Evolutionary conservation across 139 green algal species (phyloP).

Genomic region (Dunaliella primolecta): DNA sequence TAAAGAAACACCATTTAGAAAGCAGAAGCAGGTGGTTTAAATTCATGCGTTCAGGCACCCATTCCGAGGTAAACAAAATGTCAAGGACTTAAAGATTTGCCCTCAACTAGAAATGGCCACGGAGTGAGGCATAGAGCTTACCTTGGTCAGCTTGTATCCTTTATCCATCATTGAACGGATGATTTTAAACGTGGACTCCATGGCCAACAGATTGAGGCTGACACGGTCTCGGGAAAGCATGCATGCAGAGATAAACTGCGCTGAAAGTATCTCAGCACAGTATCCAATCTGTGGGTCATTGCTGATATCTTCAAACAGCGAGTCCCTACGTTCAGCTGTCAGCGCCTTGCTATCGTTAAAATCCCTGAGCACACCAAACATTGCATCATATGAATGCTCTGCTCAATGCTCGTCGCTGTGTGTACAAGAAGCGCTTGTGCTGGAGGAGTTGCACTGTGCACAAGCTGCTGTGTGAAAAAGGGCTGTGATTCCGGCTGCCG

Average conservation of each 20-base stretch:
- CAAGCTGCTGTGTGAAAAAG: not conserved
- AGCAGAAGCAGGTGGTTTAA: no score
- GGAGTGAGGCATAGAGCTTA: no score
- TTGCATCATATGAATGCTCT: not conserved
- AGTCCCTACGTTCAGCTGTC: constrained; percentile 16
- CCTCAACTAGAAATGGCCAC: no score
- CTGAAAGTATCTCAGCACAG: constrained; percentile 60
- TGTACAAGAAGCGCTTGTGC: not conserved
- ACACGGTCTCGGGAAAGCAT: constrained; percentile 62
- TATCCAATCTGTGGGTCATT: constrained; percentile 47
- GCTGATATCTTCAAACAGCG: constrained; percentile 22
- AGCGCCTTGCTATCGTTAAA: constrained; percentile 33
- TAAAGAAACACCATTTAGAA: no score
- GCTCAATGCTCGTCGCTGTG: not conserved
- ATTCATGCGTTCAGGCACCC: no score
- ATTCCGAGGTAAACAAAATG: no score
- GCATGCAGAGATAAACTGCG: constrained; percentile 59
- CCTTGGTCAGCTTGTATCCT: constrained; percentile 38
- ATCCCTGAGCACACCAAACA: not conserved
- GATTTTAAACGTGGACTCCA: constrained; percentile 30
- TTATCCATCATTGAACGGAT: constrained; percentile 54
- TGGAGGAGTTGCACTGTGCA: not conserved
- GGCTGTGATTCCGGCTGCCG: not conserved
- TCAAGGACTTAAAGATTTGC: no score
- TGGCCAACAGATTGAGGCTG: constrained; percentile 31